Evolutionary conservation across 495 filamentous ascomycete genomes (phyloP).

Genomic region (Daldinia loculata): DNA sequence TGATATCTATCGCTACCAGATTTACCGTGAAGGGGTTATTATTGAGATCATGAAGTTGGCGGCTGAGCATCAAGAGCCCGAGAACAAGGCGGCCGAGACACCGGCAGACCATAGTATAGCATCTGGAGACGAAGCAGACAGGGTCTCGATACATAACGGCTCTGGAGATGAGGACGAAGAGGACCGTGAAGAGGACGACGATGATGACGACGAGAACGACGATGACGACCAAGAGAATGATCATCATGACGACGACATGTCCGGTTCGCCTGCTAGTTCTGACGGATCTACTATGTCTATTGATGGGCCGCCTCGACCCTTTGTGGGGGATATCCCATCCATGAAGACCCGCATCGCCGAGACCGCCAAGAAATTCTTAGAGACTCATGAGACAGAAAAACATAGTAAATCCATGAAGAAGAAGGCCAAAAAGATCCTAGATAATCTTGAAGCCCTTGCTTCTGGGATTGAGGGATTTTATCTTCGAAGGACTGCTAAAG

Average conservation of each 20-base stretch:
- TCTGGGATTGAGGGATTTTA: slow-evolving; percentile 75
- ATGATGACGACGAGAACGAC: slow-evolving; percentile 62
- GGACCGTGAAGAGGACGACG: slow-evolving; percentile 62
- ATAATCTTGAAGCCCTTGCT: slow-evolving; percentile 75
- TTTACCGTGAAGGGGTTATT: slow-evolving; percentile 97
- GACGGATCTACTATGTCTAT: slow-evolving; percentile 66
- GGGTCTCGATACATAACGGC: slow-evolving; percentile 54
- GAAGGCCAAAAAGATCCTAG: slow-evolving; percentile 78
- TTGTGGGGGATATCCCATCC: slow-evolving; percentile 62
- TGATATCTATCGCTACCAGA: slow-evolving; percentile 91
- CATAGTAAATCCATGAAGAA: slow-evolving; percentile 73
- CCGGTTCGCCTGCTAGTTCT: slow-evolving; percentile 73
- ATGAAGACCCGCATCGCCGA: slow-evolving; percentile 78
- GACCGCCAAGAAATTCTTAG: slow-evolving; percentile 82
- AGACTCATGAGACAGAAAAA: slow-evolving; percentile 80
- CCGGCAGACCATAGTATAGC: slow-evolving; percentile 61
- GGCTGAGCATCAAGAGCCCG: slow-evolving; percentile 47
- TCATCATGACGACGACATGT: slow-evolving; percentile 63
- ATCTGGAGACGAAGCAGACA: slow-evolving; percentile 63
- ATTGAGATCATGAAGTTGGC: slow-evolving; percentile 86
- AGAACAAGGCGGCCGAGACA: slow-evolving; percentile 37
- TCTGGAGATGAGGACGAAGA: slow-evolving; percentile 62
- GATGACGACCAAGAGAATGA: slow-evolving; percentile 65
- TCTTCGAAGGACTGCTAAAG: slow-evolving; percentile 57
- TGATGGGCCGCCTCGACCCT: slow-evolving; percentile 56